Percentiles rank a stretch among this genome's conserved stretches.
These are phyloP conservation scores for Osmozyma mogii DNA, from an alignment of 805 yeast genomes.

Conservation along the genomic window DNA sequence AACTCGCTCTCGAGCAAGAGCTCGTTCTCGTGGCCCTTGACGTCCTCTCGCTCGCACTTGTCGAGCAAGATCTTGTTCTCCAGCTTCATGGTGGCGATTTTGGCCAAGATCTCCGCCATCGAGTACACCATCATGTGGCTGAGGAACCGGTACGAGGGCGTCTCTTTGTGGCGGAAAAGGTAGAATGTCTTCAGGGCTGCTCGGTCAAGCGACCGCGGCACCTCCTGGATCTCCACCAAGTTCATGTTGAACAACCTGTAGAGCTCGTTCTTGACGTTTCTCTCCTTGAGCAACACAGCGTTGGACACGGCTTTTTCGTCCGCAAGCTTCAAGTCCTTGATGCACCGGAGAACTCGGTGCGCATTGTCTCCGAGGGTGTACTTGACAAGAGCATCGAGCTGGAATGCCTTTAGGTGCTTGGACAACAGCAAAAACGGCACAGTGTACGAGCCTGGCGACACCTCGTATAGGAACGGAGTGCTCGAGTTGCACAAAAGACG, in stretches of 20 bases:
- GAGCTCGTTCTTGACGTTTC: conserved; percentile 64
- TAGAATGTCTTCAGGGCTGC: conserved; percentile 85
- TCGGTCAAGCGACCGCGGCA: conserved; percentile 85
- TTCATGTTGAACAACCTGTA: conserved; percentile 61
- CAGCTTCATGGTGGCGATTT: conserved; percentile 44
- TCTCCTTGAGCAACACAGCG: conserved; percentile 68
- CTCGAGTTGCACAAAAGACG: conserved; percentile 47
- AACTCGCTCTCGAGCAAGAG: conserved; percentile 68
- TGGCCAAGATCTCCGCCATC: conserved; percentile 44
- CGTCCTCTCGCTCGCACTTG: conserved; percentile 86
- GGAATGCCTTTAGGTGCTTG: conserved; percentile 38
- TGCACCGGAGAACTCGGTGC: conserved; percentile 68
- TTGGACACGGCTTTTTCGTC: conserved; percentile 82
- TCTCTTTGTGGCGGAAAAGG: conserved; percentile 60
- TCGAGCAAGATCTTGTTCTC: conserved; percentile 62
- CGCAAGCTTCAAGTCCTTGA: conserved; percentile 59
- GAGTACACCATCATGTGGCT: conserved; percentile 40
- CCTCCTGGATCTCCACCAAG: conserved; percentile 82
- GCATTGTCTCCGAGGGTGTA: conserved; percentile 60
- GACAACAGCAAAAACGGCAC: conserved; percentile 53
- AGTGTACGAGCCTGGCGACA: conserved; percentile 47
- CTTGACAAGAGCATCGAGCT: conserved; percentile 51
- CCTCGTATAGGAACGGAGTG: conserved; percentile 53
- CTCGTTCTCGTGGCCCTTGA: conserved; percentile 71
- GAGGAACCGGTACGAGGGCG: conserved; percentile 25